Percentiles rank a stretch among this genome's conserved stretches.
These are phyloP conservation scores for Spiromastix sp. DNA, from an alignment of 2,329 filamentous ascomycete species.

Conservation along the genomic window DNA sequence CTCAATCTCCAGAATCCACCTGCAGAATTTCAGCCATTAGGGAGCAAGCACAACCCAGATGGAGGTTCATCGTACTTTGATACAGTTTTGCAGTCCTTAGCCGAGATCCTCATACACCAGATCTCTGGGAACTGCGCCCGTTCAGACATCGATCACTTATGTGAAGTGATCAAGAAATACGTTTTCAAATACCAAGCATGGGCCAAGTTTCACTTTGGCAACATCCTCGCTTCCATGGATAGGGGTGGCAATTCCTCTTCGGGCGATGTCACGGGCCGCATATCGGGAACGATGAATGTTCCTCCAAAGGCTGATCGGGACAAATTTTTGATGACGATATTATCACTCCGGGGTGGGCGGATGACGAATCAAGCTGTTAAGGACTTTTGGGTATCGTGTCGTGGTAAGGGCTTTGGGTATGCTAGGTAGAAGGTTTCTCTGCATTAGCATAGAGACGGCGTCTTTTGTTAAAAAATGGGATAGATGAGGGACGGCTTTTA, in stretches of 20 bases:
- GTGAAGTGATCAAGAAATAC: slow-evolving; percentile 30
- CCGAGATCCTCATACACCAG: slow-evolving; percentile 29
- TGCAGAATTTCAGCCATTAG: slow-evolving; percentile 6
- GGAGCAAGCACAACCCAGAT: slow-evolving; percentile 9
- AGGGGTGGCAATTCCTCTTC: slow-evolving; percentile 3
- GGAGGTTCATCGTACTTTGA: slow-evolving; percentile 19
- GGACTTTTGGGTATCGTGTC: slow-evolving; percentile 35
- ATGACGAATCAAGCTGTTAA: slow-evolving; percentile 30
- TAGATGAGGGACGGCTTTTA: no score
- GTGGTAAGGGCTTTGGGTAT: slow-evolving; percentile 32
- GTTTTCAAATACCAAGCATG: slow-evolving; percentile 32
- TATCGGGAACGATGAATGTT: slow-evolving; percentile 12
- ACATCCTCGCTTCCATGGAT: slow-evolving; percentile 24
- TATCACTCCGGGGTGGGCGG: slow-evolving; percentile 28
- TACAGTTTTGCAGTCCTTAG: slow-evolving; percentile 27
- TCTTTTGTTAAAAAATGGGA: no score
- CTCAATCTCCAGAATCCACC: slow-evolving; percentile 22
- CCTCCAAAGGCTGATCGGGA: slow-evolving; percentile 28
- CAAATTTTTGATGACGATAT: slow-evolving; percentile 30
- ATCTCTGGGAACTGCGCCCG: slow-evolving; percentile 34
- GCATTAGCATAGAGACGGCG: background rate
- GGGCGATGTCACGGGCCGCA: background rate
- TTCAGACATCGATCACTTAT: slow-evolving; percentile 34
- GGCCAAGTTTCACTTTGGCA: slow-evolving; percentile 27
- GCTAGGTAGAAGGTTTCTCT: slow-evolving; percentile 7